Percentiles rank a stretch among this genome's conserved stretches.
phyloP scores from a whole-genome alignment of 768 basidiomycete species.

The Galerina marginata region DNA sequence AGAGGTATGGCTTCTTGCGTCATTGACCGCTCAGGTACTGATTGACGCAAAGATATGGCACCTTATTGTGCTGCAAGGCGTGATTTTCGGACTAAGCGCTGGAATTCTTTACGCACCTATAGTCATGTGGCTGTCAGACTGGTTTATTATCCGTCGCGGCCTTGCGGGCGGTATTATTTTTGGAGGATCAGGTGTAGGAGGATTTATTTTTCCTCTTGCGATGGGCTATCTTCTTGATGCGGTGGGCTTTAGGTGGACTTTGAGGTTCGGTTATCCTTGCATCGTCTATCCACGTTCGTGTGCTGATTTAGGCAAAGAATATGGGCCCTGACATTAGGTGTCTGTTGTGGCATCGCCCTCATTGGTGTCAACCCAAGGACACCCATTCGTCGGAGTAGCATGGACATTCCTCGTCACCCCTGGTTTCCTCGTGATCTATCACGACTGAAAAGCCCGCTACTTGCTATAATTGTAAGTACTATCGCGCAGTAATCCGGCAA shows the following conservation, averaged over 20 bases:
- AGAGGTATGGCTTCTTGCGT: background rate
- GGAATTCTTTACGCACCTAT: constrained; percentile 16
- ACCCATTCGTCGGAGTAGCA: constrained; percentile 1
- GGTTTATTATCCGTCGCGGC: constrained; percentile 13
- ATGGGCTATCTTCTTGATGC: constrained; percentile 12
- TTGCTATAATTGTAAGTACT: constrained; percentile 1
- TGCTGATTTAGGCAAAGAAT: background rate
- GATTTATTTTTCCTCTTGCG: constrained; percentile 11
- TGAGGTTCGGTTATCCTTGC: background rate
- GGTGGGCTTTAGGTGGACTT: constrained; percentile 10
- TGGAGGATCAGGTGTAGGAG: constrained; percentile 16
- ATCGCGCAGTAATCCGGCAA: background rate
- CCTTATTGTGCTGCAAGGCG: constrained; percentile 14
- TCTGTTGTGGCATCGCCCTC: constrained; percentile 13
- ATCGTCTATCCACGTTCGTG: background rate
- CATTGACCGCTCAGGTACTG: background rate
- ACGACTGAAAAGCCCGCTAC: constrained; percentile 3
- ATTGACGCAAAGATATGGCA: constrained; percentile 4
- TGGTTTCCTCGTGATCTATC: constrained; percentile 13
- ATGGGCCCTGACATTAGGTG: constrained; percentile 10
- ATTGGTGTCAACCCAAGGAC: constrained; percentile 14
- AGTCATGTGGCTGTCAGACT: constrained; percentile 18
- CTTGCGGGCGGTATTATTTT: constrained; percentile 18
- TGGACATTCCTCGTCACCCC: constrained; percentile 1
- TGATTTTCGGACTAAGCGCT: constrained; percentile 14